Conservation (phyloP, 2,329 filamentous ascomycete genomes). For the Monilinia vaccinii-corymbosi region DNA sequence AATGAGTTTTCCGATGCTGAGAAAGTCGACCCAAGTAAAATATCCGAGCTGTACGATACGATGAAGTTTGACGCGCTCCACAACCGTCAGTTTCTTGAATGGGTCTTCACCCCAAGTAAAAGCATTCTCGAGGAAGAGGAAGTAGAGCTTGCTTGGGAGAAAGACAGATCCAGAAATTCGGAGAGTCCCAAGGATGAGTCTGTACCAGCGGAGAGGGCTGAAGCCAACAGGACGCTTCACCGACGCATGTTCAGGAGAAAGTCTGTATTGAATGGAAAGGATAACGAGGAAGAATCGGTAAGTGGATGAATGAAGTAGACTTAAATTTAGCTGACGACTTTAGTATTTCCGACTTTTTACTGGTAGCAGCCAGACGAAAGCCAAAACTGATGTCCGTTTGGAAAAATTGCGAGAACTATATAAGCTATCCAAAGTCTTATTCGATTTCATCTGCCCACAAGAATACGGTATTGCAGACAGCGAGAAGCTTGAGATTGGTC, state of each 20-base stretch:
- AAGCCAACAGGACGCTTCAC: slow-evolving; percentile 26
- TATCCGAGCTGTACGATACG: slow-evolving; percentile 95
- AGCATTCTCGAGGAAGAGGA: slow-evolving; percentile 65
- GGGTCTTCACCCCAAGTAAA: slow-evolving; percentile 86
- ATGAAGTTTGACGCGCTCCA: slow-evolving; percentile 99
- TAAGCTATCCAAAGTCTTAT: slow-evolving; percentile 85
- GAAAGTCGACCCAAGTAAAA: slow-evolving; percentile 97
- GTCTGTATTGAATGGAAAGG: slow-evolving; percentile 48
- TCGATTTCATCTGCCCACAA: slow-evolving; percentile 97
- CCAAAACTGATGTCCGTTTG: slow-evolving; percentile 75
- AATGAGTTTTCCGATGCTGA: slow-evolving; percentile 93
- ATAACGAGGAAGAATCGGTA: slow-evolving; percentile 36
- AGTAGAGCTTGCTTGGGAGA: slow-evolving; percentile 28
- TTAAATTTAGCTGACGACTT: slow-evolving; percentile 9
- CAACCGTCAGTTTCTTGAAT: slow-evolving; percentile 92
- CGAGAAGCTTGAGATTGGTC: slow-evolving; percentile 97
- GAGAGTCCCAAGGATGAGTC: slow-evolving; percentile 20
- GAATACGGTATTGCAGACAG: slow-evolving; percentile 94
- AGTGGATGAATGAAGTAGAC: not conserved
- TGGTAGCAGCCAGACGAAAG: slow-evolving; percentile 63
- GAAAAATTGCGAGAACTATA: slow-evolving; percentile 89
- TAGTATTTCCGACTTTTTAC: slow-evolving; percentile 84
- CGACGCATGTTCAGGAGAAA: slow-evolving; percentile 49
- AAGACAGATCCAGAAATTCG: slow-evolving; percentile 20
- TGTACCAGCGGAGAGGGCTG: slow-evolving; percentile 20